Conservation (phyloP, 2,329 filamentous ascomycete species). For the Elsinoe arachidis region DNA sequence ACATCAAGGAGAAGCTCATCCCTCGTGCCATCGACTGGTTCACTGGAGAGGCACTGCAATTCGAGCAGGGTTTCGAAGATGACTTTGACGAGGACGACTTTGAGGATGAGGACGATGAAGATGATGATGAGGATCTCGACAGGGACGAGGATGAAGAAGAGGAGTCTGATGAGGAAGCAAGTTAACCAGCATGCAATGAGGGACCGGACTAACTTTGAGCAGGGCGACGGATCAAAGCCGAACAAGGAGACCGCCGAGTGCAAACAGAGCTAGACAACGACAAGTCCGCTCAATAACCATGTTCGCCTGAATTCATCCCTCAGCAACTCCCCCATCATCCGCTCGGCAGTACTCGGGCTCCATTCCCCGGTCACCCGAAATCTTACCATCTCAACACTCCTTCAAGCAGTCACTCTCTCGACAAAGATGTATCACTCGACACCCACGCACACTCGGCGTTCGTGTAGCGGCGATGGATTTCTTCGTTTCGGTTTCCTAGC, state of each 20-base stretch:
- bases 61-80: slow-evolving; percentile 85
- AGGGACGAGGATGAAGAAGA: slow-evolving; percentile 65
- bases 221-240: slow-evolving; percentile 83
- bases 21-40: slow-evolving; percentile 99
- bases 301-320: background rate
- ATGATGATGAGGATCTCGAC: slow-evolving; percentile 72
- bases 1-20: slow-evolving; percentile 99
- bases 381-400: background rate
- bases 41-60: slow-evolving; percentile 93
- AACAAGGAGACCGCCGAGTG: slow-evolving; percentile 93
- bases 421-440: background rate
- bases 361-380: background rate
- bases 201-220: slow-evolving; percentile 20
- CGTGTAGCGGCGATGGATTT: slow-evolving; percentile 9
- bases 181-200: slow-evolving; percentile 4
- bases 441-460: slow-evolving; percentile 6
- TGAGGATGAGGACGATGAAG: slow-evolving; percentile 88
- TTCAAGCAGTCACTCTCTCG: slow-evolving; percentile 7
- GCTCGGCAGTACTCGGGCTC: background rate
- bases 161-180: slow-evolving; percentile 45
- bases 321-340: background rate
- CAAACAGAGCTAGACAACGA: slow-evolving; percentile 66
- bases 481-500: slow-evolving; percentile 10
- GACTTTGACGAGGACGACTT: slow-evolving; percentile 74
- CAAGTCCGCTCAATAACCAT: background rate